phyloP scores from a whole-genome alignment of 192 early-diverging fungal genomes.

The Dimargaris verticillata region DNA sequence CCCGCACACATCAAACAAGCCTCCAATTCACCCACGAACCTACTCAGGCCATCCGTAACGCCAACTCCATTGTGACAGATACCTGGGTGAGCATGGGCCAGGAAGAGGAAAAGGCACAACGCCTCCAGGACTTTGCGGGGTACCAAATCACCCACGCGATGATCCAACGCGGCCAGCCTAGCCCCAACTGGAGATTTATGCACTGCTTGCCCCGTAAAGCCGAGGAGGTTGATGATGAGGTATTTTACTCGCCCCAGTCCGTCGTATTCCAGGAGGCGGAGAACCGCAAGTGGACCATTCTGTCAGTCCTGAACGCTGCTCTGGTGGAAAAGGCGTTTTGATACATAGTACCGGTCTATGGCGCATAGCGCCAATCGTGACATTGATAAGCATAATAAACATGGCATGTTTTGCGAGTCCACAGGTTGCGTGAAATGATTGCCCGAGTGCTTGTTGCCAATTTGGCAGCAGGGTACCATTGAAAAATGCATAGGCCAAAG shows the following conservation, averaged over 20 bases:
- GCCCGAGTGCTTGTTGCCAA: no score
- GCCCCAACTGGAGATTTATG: constrained; percentile 89
- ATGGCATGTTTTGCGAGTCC: no score
- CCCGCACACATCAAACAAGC: constrained; percentile 29
- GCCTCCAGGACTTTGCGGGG: constrained; percentile 66
- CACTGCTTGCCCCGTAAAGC: constrained; percentile 93
- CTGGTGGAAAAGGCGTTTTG: constrained; percentile 28
- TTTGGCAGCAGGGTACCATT: no score
- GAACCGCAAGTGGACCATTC: constrained; percentile 96
- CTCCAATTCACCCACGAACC: constrained; percentile 49
- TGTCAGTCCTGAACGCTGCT: constrained; percentile 61
- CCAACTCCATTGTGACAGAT: constrained; percentile 90
- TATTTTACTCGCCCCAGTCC: constrained; percentile 82
- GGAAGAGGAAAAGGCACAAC: constrained; percentile 74
- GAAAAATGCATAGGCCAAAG: no score
- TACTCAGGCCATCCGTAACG: constrained; percentile 52
- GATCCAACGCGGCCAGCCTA: constrained; percentile 57
- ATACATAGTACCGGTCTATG: no score
- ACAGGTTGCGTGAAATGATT: no score
- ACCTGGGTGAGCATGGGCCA: constrained; percentile 99
- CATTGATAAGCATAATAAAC: no score
- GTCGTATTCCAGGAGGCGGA: constrained; percentile 95
- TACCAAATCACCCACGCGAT: constrained; percentile 82
- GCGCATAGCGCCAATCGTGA: no score
- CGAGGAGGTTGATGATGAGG: constrained; percentile 95